Percentiles rank a stretch among this genome's conserved stretches.
These are phyloP conservation scores for Cercospora sp. DNA, from an alignment of 2,329 filamentous ascomycete genomes.

Conservation along the genomic window DNA sequence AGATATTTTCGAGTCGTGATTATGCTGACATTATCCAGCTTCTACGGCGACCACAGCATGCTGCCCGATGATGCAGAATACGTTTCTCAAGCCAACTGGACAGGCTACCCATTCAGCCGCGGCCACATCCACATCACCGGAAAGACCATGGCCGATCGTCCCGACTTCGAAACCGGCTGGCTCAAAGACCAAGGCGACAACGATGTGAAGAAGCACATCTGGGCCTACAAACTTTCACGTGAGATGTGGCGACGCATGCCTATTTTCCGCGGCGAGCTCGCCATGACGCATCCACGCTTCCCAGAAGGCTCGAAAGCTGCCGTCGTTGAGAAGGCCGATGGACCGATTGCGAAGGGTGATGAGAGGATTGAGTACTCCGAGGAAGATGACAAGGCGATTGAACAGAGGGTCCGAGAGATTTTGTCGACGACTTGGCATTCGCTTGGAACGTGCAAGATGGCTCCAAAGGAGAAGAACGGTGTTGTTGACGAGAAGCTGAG, in stretches of 20 bases:
- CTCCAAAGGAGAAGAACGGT: constrained; percentile 39
- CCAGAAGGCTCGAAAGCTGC: constrained; percentile 49
- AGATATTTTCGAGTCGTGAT: too few species aligned
- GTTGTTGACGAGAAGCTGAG: constrained; percentile 44
- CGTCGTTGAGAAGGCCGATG: constrained; percentile 36
- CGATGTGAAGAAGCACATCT: constrained; percentile 61
- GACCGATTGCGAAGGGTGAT: constrained; percentile 47
- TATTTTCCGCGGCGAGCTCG: constrained; percentile 50
- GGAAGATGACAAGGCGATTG: constrained; percentile 42
- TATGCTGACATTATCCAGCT: constrained; percentile 15
- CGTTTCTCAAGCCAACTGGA: constrained; percentile 55
- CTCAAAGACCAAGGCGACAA: constrained; percentile 56
- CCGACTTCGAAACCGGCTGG: constrained; percentile 61
- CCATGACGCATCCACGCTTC: constrained; percentile 42
- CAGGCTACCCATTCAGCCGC: constrained; percentile 61
- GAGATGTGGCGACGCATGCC: constrained; percentile 60
- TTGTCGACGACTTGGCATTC: constrained; percentile 46
- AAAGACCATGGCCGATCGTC: constrained; percentile 45
- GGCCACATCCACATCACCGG: constrained; percentile 61
- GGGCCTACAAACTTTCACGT: constrained; percentile 66
- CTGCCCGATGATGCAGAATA: constrained; percentile 51
- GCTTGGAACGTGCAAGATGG: constrained; percentile 46
- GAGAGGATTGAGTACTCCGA: constrained; percentile 47
- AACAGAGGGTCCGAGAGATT: constrained; percentile 46
- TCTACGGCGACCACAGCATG: constrained; percentile 37